Conservation (phyloP, 371 early-diverging fungal genomes). For the Zychaea mexicana region DNA sequence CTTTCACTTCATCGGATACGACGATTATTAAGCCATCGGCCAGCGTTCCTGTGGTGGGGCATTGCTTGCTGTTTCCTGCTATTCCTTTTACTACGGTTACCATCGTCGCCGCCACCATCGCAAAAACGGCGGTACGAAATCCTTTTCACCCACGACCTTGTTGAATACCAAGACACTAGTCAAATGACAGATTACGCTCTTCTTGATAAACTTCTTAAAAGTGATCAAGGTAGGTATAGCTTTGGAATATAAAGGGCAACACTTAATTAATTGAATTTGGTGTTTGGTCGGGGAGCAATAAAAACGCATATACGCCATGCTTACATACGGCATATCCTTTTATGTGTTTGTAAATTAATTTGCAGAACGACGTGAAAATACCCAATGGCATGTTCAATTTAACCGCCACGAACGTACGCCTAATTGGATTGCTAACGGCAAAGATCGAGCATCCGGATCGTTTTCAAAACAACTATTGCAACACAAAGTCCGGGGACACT, state of each 20-base stretch:
- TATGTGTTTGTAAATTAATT: neutral
- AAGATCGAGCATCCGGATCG: neutral
- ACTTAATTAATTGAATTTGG: no score
- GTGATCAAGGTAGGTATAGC: constrained; percentile 21
- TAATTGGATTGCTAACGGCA: constrained; percentile 14
- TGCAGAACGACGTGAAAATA: neutral
- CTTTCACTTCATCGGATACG: constrained; percentile 8
- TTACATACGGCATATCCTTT: no score
- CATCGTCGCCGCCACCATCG: constrained; percentile 6
- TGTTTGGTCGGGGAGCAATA: no score
- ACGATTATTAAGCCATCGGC: constrained; percentile 5
- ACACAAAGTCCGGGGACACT: constrained; percentile 15
- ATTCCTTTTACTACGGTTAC: constrained; percentile 9
- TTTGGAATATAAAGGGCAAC: neutral
- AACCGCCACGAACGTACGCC: constrained; percentile 23
- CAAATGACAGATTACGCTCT: constrained; percentile 34
- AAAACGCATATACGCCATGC: no score
- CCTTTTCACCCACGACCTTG: constrained; percentile 13
- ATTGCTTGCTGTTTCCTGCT: neutral
- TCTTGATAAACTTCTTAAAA: constrained; percentile 22
- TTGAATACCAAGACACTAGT: constrained; percentile 28
- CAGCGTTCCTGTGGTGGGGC: constrained; percentile 10
- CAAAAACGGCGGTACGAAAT: constrained; percentile 3
- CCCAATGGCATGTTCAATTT: constrained; percentile 10
- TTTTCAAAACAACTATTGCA: constrained; percentile 14